phyloP scores from a whole-genome alignment of 169 alveolate species.

The Cyclospora cayetanensis region DNA sequence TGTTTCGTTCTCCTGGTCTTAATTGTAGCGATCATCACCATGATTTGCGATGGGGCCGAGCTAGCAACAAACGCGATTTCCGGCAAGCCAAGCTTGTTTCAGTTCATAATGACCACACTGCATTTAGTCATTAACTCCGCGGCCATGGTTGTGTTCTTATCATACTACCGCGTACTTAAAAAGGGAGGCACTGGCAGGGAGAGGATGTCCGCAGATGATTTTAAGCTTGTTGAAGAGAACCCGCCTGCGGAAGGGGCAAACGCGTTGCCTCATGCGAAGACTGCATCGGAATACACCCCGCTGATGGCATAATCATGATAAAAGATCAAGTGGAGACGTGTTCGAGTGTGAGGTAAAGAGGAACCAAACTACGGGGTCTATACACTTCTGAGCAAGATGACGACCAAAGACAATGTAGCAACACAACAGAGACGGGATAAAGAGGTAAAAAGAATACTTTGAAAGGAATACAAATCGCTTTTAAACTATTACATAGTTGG shows the following conservation, averaged over 20 bases:
- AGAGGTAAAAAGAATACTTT: too few relatives aligned
- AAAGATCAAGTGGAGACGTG: background rate
- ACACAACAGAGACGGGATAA: too few relatives aligned
- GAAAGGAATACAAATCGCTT: too few relatives aligned
- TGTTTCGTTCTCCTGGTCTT: slow-evolving; percentile 43
- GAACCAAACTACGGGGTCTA: background rate
- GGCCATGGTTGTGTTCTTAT: slow-evolving; percentile 56
- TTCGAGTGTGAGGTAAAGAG: background rate
- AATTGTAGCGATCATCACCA: slow-evolving; percentile 57
- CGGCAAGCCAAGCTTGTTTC: slow-evolving; percentile 40
- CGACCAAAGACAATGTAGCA: too few relatives aligned
- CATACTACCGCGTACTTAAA: slow-evolving; percentile 39
- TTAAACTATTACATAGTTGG: too few relatives aligned
- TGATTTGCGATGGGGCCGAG: slow-evolving; percentile 59
- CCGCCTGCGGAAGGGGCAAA: background rate
- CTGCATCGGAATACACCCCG: slow-evolving; percentile 17
- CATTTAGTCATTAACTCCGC: slow-evolving; percentile 45
- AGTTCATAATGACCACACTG: slow-evolving; percentile 54
- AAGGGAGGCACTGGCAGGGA: slow-evolving; percentile 66
- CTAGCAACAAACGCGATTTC: slow-evolving; percentile 61
- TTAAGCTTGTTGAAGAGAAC: background rate
- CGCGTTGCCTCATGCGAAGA: background rate
- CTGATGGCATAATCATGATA: background rate
- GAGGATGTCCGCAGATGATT: background rate
- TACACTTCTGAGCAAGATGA: too few relatives aligned